Base-by-base conservation (phyloP, 2,329 filamentous ascomycete genomes). In the Chaetomiaceae sp. region DNA sequence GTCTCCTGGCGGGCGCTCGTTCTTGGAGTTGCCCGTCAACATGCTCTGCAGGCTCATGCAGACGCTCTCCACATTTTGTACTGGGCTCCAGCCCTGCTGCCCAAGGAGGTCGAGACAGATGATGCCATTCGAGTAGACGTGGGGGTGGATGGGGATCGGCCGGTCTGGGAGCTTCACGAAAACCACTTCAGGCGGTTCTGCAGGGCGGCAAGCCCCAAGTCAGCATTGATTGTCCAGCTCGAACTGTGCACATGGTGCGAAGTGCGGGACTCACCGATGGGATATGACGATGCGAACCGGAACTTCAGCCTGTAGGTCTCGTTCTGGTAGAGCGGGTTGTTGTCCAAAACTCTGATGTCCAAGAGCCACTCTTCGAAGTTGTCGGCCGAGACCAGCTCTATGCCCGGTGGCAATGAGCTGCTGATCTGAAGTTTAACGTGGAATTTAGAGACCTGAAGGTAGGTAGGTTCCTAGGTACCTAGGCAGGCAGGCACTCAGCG, bases 21-120 rank as follows among this genome's bases (percentile, higher is more conserved):
- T 84, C 69, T 90, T 91, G 10, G 80, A 84, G 65, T 98, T 98
- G 51, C 91, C 89, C 1, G 93, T 96, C 61, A 98, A 69, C 93
- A 98, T 98, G 70, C 88, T 95, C 69, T 98, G 93, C 45, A 98
- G 78, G 66, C 88, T 95, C 79, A 98, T 93, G 71, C 89, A 96
- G 20, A 98, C 83, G 60, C 86, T 95, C 71, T 97, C 91, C 8
- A 96, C 93, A 49, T 91, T 96, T 64, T 98, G 93, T 0, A 98
- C 91, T 0, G 93, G 93, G 38, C 86, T 93, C 93, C 93, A 98
- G 47, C 93, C 93, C 53, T 88, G 83, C 9, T 78, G 74, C 42
- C 88, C 88, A 8, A 98, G 81, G 1, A 98, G 78, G 59, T 98
- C 93, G 39, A 98, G 84, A 61, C 93, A 98, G 63, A 98, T 98